Evolutionary conservation across 208 protist species (phyloP), one percentile per base, ranked within the genome.

Genomic region (Crithidia acanthocephali): DNA sequence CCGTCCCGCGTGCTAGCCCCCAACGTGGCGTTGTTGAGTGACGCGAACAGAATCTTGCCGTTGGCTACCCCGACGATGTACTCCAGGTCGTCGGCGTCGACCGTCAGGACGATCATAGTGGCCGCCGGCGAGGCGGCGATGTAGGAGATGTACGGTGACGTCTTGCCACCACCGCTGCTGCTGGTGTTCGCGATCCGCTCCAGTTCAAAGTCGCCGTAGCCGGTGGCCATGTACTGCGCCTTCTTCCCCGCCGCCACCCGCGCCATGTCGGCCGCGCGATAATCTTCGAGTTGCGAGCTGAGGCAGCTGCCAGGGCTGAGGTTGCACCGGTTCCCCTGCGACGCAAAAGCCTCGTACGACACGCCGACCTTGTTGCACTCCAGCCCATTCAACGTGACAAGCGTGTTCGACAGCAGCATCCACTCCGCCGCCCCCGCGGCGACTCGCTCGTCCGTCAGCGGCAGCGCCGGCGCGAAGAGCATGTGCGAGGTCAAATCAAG

Each of bases 361-460:
- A 97, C 90, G 27, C 94, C 94, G 1, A 98, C 79, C 64, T 95
- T 95, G 76, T 98, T 86, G 77, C 94, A 98, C 37, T 88, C 82
- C 13, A 74, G 72, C 11, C 94, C 94, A 44, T 93, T 68, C 32
- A 91, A 20, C 1, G 82, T 92, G 57, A 96, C 91, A 30, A 84
- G 70, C 16, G 65, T 81, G 3, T 44, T 83, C 53, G 89, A 68
- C 25, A 96, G 53, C 47, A 97, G 47, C 55, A 97, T 87, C 87
- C 87, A 97, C 76, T 97, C 92, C 44, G 63, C 59, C 50, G 75
- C 27, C 11, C 86, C 88, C 0, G 80, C 79, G 50, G n/a, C 16
- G 22, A 92, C 81, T 28, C 84, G 86, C 37, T 57, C 58, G 55
- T 89, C 64, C 16, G 57, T 70, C 9, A 22, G 58, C 7, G 83